A percentile compares a stretch with the other conserved stretches of the same genome.
Evolutionary conservation across 164 flowering plant species (phyloP).

Genomic region (Vitis labrusca): DNA sequence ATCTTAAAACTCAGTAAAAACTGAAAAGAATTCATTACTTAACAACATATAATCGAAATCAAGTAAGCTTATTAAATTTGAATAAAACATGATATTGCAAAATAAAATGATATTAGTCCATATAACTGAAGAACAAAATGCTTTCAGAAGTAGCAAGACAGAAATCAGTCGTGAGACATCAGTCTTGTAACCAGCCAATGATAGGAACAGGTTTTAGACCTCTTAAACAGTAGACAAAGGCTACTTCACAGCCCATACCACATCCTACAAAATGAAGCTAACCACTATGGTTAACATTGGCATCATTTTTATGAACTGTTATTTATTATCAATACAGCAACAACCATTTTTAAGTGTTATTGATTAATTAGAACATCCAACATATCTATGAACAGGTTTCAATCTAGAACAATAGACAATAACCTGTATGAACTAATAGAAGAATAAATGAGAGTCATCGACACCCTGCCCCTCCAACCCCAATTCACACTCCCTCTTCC

Average conservation of each 20-base stretch:
- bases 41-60: too few relatives aligned
- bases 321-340: neutral
- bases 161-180: too few relatives aligned
- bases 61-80: neutral
- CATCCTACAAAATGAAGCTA: conserved; percentile 2
- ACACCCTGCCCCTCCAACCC: too few relatives aligned
- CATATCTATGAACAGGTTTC: neutral
- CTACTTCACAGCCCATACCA: conserved; percentile 6
- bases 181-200: too few relatives aligned
- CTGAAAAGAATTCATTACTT: too few relatives aligned
- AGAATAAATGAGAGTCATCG: too few relatives aligned
- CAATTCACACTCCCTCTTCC: too few relatives aligned
- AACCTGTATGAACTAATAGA: too few relatives aligned
- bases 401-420: neutral
- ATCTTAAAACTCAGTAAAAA: neutral
- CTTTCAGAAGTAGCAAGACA: too few relatives aligned
- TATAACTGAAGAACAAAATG: too few relatives aligned
- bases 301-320: neutral
- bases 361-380: neutral
- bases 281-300: neutral
- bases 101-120: too few relatives aligned
- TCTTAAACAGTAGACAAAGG: neutral
- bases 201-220: too few relatives aligned
- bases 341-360: neutral
- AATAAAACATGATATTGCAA: neutral